Base-by-base conservation (phyloP, 352 stramenopile species). In the Hyaloperonospora brassicae region DNA sequence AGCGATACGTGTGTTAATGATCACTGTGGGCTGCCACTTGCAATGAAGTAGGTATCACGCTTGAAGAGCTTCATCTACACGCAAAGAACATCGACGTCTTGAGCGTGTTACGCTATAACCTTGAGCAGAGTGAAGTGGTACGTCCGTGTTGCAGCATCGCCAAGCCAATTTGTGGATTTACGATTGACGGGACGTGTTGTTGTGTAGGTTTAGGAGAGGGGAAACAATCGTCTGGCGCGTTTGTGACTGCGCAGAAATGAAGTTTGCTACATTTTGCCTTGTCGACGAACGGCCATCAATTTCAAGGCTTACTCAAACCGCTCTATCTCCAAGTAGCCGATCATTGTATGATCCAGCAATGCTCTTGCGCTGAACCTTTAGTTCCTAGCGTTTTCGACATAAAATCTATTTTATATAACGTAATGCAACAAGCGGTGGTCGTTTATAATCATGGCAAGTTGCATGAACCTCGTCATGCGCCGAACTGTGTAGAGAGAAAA, bases 101-200 rank as follows among this genome's bases (percentile, higher is more conserved):
- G 77, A 94, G 25, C 84, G 84, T 24, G 84, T 81, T 38, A 87
- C 81, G 84, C 50, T 94, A 92, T 52, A 77, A 79, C 12, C 64
- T 94, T 14, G 81, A 92, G 66, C 91, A 76, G 1, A 69, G 72
- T 25, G 81, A 94, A 61, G 70, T 84, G 59, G 84, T 93, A 66
- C 62, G 65, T 72, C 42, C 22, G 23, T 51, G 17, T 58, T 51
- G 49, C 31, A 22, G 42, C 48, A 27, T 69, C 38, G 27, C 47
- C 47, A n/a, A 52, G 36, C 50, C 45, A n/a, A 39, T 55, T 13
- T 13, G 13, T 39, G 27, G 35, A n/a, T n/a, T 1, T 17, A 42
- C 36, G 14, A 35, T 14, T 54, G 13, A 64, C 47, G 36, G 47
- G 30, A 39, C n/a, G 55, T 52, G 36, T 55, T 17, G 40, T 47